Evolutionary conservation across 2,329 filamentous ascomycete genomes (phyloP), one percentile per base, ranked within the genome.

Genomic region (Dothideomycetes sp.): DNA sequence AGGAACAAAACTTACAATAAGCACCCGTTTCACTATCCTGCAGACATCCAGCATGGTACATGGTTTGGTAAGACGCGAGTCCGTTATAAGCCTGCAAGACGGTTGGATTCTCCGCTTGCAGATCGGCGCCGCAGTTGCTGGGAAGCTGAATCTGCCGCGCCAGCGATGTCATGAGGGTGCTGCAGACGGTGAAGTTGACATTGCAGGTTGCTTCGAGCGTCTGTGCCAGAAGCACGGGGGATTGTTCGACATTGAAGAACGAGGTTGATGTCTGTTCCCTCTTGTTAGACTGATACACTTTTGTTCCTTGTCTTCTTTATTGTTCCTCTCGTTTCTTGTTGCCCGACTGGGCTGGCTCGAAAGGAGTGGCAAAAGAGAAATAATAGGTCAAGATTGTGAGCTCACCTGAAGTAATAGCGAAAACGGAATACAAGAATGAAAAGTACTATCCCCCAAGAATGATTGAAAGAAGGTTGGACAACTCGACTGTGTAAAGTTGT

Each of bases 1-100:
- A n/a, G 17, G 15, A 29, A n/a, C 16, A 8, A 4, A 29, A 19
- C 59, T 77, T 81, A 66, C 89, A 95, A 48, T 77, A 73, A 37
- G 69, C 69, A 1, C 77, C 78, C 1, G 66, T 61, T 19, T 41
- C 36, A 15, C 38, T 33, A 54, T 84, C 75, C 44, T 76, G 77
- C 15, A 94, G 71, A 56, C 91, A 98, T 5, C 81, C 81, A 3
- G 86, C 85, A 36, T 76, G 71, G 63, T 89, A 94, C 19, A 94
- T 64, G 19, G 81, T 73, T 46, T 79, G 69, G 62, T 95, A 98
- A 33, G 84, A 73, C 16, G 77, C 60, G 52, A 96, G 73, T 34
- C 84, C 86, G 31, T 75, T 67, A 56, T 87, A 85, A 3, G 86
- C 83, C 58, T 84, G 73, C 34, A 77, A 59, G 36, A 94, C 84